These are phyloP conservation scores for Theileria orientalis DNA, from an alignment of 169 alveolate species.

Conservation along the genomic window DNA sequence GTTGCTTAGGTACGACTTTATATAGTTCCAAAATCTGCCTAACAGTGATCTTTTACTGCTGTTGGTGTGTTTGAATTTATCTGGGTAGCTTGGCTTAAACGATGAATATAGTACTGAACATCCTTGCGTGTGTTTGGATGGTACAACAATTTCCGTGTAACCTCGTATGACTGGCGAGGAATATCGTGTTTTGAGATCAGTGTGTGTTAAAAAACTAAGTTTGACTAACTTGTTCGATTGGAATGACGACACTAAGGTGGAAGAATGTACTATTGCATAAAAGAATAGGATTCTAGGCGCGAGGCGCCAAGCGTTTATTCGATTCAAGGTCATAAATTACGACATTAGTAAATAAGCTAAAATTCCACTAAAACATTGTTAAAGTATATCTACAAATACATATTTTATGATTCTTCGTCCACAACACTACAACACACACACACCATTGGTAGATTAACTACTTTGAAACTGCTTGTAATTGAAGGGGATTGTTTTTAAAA, in stretches of 20 bases:
- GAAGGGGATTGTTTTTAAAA: neutral
- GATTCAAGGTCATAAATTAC: conserved; percentile 1
- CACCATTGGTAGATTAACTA: neutral
- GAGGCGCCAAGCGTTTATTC: neutral
- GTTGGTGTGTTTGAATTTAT: neutral
- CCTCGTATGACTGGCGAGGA: neutral
- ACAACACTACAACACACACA: conserved; percentile 11
- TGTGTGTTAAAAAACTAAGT: neutral
- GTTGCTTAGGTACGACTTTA: conserved; percentile 8
- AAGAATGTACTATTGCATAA: neutral
- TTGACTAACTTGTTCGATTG: neutral
- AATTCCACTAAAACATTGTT: neutral
- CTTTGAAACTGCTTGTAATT: neutral
- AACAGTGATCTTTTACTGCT: neutral
- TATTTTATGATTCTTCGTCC: neutral
- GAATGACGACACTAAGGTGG: neutral
- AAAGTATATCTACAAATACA: neutral
- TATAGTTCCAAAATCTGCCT: conserved; percentile 13
- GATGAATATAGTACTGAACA: neutral
- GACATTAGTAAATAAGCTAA: neutral
- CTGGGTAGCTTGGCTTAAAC: neutral
- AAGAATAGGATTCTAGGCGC: conserved; percentile 6
- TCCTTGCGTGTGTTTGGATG: neutral
- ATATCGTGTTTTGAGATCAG: neutral
- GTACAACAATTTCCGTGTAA: neutral